Base-by-base conservation (phyloP, 208 protist genomes). In the Leishmania braziliensis region DNA sequence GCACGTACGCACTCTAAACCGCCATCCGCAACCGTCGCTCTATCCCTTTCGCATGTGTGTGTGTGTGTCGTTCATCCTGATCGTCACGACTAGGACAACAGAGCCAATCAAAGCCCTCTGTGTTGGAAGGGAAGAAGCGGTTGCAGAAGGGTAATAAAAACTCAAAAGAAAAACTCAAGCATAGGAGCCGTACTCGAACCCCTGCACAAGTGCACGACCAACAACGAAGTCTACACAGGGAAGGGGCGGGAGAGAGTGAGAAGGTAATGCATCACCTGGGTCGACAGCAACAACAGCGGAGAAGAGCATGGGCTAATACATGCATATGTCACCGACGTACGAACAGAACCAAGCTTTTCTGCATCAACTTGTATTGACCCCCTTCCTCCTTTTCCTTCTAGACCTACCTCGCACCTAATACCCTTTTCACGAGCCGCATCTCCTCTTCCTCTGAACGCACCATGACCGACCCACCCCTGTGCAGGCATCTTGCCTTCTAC, bases 251-350 rank as follows among this genome's bases (percentile, higher is more conserved):
- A 12, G 16, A 39, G 14, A 14, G 65, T 0, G 33, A 70, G 65
- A 39, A 36, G 46, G 71, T 23, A 16, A 48, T 46, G 36, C 36
- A 48, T 46, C 65, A 26, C 65, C 36, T 16, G 33, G 16, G 36
- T 26, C 62, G 1, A 36, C 62, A 20, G 29, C 62, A 66, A 66
- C 62, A 66, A 18, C 23, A 66, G 29, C 29, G 29, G 60, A 66
- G 60, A 66, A 66, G n/a, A 39, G 29, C 29, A 36, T 66, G 62
- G n/a, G 9, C 62, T 66, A 66, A 8, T 20, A 20, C 62, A 66
- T 5, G 62, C 62, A 66, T 29, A 66, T 39, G 4, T n/a, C 62
- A 87, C 58, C 77, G 84, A 46, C 43, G 85, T 39, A 75, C 16
- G 54, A 20, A 10, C 16, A 70, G 65, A 26, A 48, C 33, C 0